These are phyloP conservation scores for Diaporthe australafricana DNA, from an alignment of 2,329 filamentous ascomycete genomes.

Conservation along the genomic window DNA sequence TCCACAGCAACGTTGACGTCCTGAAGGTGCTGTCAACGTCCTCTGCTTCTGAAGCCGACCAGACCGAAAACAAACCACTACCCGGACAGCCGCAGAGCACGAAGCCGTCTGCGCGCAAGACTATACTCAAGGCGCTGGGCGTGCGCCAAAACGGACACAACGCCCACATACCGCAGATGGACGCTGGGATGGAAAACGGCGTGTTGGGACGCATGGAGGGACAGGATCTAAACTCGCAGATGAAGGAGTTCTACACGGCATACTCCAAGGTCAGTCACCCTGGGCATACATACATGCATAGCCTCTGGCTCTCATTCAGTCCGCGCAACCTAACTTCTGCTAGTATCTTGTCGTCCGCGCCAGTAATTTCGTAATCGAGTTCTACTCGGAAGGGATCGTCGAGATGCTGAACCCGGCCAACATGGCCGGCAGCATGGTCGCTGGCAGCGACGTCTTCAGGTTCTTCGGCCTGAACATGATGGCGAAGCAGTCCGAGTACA, in stretches of 20 bases:
- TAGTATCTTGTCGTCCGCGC: conserved; percentile 42
- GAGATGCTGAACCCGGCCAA: conserved; percentile 42
- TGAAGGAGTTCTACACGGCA: conserved; percentile 45
- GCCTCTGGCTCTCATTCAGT: background rate
- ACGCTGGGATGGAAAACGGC: conserved; percentile 42
- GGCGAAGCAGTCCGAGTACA: conserved; percentile 41
- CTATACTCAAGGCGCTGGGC: conserved; percentile 37
- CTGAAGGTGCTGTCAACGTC: conserved; percentile 44
- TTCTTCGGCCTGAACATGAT: conserved; percentile 44
- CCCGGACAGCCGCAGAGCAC: background rate
- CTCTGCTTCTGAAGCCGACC: background rate
- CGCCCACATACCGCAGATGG: conserved; percentile 7
- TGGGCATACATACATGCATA: background rate
- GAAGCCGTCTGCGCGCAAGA: conserved; percentile 30
- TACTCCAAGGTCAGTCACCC: conserved; percentile 42
- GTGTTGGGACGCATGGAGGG: conserved; percentile 44
- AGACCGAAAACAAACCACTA: conserved; percentile 14
- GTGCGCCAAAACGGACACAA: conserved; percentile 25
- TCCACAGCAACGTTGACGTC: conserved; percentile 63
- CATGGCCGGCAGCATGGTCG: conserved; percentile 39
- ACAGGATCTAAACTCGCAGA: conserved; percentile 42
- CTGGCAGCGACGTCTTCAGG: conserved; percentile 43
- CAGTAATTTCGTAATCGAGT: conserved; percentile 41
- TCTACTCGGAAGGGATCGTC: conserved; percentile 43
- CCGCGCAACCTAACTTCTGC: background rate